Evolutionary conservation across 352 stramenopile species (phyloP), one percentile per base, ranked within the genome.

Genomic region (Globisporangium irregulare): DNA sequence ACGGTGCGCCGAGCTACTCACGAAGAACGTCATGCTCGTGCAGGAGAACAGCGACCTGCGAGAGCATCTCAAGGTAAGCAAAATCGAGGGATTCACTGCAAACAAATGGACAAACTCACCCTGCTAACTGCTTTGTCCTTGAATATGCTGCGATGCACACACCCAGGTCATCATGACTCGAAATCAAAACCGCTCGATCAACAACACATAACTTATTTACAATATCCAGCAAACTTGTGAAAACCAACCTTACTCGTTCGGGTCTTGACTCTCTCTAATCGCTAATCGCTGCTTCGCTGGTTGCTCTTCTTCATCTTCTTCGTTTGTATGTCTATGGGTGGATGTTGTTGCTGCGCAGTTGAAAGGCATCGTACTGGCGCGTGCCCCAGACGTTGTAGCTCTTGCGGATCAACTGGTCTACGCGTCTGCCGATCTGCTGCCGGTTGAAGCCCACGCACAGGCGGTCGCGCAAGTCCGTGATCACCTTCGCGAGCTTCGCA

Each of bases 341-440:
- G 64, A 97, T 97, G 67, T 95, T 94, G 72, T 97, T 97, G 73
- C 84, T 96, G 27, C 89, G 84, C 70, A 90, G 76, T 70, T 97
- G 91, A 76, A 95, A 97, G 50, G 84, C 82, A 68, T 97, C 91
- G 70, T 97, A 97, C 66, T 97, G 85, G n/a, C 86, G 76, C 61
- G 90, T 96, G 1, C 89, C 89, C 83, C 90, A 96, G 2, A 85
- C 80, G 63, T 95, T 94, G 77, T 92, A 97, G 73, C 86, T 95
- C 69, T 96, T 93, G 18, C 83, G 84, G 34, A 97, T 82, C 67
- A 97, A 67, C 1, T 94, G 74, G 27, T 94, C 78, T 20, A 94
- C 92, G 32, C 90, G 86, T 32, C 83, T 79, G 6, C 79, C 80
- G 20, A 93, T 78, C 46, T 94, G 79, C 58, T 73, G 78, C 38